A percentile compares a stretch with the other conserved stretches of the same genome.
Evolutionary conservation across 1,284 basidiomycete genomes (phyloP).

Genomic region (Heliocybe sulcata): DNA sequence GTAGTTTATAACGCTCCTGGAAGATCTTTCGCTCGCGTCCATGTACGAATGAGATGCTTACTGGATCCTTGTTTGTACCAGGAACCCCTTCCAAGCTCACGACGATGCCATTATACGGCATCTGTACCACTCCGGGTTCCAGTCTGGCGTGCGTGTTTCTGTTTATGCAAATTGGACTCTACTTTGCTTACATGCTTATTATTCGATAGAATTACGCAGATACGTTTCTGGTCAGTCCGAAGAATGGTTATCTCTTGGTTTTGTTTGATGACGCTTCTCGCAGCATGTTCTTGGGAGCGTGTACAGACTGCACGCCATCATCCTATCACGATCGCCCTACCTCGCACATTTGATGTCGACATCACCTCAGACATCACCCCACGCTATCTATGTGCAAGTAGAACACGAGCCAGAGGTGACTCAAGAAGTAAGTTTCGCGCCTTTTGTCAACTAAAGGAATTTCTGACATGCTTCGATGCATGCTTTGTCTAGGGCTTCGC

Average conservation of each 20-base stretch:
- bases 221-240: slow-evolving; percentile 57
- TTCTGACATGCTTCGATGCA: slow-evolving; percentile 11
- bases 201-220: slow-evolving; percentile 66
- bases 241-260: slow-evolving; percentile 10
- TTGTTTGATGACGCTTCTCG: slow-evolving; percentile 10
- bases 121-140: slow-evolving; percentile 71
- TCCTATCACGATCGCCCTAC: slow-evolving; percentile 80
- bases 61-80: background rate
- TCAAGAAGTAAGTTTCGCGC: slow-evolving; percentile 55
- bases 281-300: slow-evolving; percentile 71
- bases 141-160: slow-evolving; percentile 57
- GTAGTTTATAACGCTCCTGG: background rate
- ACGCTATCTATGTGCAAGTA: slow-evolving; percentile 66
- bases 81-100: slow-evolving; percentile 42
- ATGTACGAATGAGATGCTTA: background rate
- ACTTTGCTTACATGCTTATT: slow-evolving; percentile 6
- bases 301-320: slow-evolving; percentile 74
- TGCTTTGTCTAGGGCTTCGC: slow-evolving; percentile 51
- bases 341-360: slow-evolving; percentile 81
- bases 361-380: slow-evolving; percentile 51
- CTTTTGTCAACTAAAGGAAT: slow-evolving; percentile 4
- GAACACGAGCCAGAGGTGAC: slow-evolving; percentile 77
- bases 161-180: background rate
- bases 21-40: background rate
- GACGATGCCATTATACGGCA: slow-evolving; percentile 69